Conservation (phyloP, 2,329 filamentous ascomycete genomes). For the Metarhizium robertsii region DNA sequence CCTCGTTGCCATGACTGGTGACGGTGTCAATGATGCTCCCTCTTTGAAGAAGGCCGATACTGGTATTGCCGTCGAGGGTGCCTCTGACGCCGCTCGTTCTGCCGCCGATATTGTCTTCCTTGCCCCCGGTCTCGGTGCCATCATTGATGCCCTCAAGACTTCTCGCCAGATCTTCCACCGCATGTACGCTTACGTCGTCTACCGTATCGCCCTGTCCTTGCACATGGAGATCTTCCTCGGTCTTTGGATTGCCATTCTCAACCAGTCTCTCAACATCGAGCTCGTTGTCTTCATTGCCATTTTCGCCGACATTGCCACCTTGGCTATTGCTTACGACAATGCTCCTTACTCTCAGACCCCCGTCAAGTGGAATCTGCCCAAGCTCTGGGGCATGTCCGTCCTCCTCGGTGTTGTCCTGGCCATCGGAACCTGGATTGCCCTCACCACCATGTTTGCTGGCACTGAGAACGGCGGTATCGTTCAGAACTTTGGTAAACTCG, state of each 20-base stretch:
- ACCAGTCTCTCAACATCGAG: conserved; percentile 75
- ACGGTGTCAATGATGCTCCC: conserved; percentile 89
- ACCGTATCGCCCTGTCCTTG: conserved; percentile 85
- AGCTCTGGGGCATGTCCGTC: conserved; percentile 88
- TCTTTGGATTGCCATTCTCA: conserved; percentile 83
- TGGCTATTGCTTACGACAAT: conserved; percentile 90
- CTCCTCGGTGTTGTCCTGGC: conserved; percentile 75
- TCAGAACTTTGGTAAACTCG: conserved; percentile 76
- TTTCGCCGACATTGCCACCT: conserved; percentile 84
- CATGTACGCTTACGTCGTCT: conserved; percentile 94
- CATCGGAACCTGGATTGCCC: conserved; percentile 77
- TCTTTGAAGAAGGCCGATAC: conserved; percentile 94
- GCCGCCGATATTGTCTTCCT: conserved; percentile 93
- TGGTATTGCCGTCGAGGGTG: conserved; percentile 88
- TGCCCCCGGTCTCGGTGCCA: conserved; percentile 80
- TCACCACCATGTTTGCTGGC: conserved; percentile 71
- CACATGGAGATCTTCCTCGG: conserved; percentile 88
- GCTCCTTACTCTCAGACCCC: conserved; percentile 77
- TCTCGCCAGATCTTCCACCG: conserved; percentile 93
- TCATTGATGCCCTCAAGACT: conserved; percentile 87
- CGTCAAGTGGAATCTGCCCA: conserved; percentile 92
- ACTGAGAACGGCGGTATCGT: conserved; percentile 71
- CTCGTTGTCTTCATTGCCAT: conserved; percentile 91
- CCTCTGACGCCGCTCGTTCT: conserved; percentile 82
- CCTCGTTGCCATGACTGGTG: conserved; percentile 92